Conservation (phyloP, 805 yeast genomes). For the Isabelozyma gotoi region DNA sequence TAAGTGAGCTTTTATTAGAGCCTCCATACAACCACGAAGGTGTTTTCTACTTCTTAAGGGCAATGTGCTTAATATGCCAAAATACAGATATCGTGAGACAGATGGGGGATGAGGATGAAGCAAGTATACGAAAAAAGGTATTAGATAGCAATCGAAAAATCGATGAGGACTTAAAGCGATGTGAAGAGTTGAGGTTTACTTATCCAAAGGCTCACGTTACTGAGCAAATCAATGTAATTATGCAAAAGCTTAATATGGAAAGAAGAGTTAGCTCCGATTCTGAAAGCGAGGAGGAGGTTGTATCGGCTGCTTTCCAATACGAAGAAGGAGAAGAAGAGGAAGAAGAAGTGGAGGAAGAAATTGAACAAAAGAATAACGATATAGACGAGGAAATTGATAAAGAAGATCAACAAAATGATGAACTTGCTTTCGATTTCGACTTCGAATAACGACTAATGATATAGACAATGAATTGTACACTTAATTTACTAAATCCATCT, state of each 20-base stretch:
- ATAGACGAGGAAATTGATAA: background rate
- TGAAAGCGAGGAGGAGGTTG: background rate
- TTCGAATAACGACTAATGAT: conserved; percentile 14
- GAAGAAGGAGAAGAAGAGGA: conserved; percentile 6
- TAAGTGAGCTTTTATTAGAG: conserved; percentile 37
- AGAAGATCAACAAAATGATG: no score
- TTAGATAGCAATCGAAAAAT: background rate
- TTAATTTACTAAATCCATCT: no score
- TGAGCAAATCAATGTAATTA: conserved; percentile 2
- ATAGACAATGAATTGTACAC: background rate
- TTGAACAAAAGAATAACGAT: background rate
- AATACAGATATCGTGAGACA: conserved; percentile 16
- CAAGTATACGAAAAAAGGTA: background rate
- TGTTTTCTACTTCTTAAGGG: conserved; percentile 34
- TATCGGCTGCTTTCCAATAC: background rate
- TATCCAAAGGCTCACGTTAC: background rate
- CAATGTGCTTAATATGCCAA: conserved; percentile 26
- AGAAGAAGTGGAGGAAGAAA: conserved; percentile 3
- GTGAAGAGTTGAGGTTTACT: background rate
- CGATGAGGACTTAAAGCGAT: no score
- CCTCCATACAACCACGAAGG: conserved; percentile 47
- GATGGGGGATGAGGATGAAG: background rate
- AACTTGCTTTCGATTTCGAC: conserved; percentile 26
- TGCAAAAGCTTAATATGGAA: background rate
- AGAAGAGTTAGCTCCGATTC: background rate